Percentiles rank a stretch among this genome's conserved stretches.
Evolutionary conservation across 306 rosid species (phyloP).

Genomic region (Arachis stenosperma): DNA sequence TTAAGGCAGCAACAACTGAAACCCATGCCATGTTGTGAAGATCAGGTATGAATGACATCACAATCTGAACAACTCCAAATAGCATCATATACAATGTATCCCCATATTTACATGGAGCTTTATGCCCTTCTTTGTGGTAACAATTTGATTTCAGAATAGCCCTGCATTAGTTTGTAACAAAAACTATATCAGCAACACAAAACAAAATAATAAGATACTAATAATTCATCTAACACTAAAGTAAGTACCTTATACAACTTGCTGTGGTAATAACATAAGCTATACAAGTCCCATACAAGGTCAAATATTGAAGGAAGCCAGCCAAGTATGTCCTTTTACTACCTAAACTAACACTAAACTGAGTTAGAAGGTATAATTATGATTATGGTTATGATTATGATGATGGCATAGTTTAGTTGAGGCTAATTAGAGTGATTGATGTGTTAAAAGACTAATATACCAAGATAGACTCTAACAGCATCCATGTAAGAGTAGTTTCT

Average conservation of each 20-base stretch:
- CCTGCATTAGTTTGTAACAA: slow-evolving; percentile 41
- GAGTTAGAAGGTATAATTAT: slow-evolving; percentile 27
- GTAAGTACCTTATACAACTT: slow-evolving; percentile 55
- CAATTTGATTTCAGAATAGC: slow-evolving; percentile 81
- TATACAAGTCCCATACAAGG: slow-evolving; percentile 56
- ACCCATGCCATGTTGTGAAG: slow-evolving; percentile 78
- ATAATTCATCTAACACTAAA: not conserved
- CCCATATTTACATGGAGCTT: slow-evolving; percentile 66
- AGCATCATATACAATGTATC: slow-evolving; percentile 57
- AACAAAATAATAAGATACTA: not conserved
- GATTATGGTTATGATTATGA: not conserved
- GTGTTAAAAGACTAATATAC: slow-evolving; percentile 26
- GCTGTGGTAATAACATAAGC: slow-evolving; percentile 65
- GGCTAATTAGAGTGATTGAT: slow-evolving; percentile 1
- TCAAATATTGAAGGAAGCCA: slow-evolving; percentile 54
- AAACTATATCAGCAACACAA: not conserved
- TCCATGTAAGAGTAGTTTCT: slow-evolving; percentile 61
- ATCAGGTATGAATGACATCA: slow-evolving; percentile 83
- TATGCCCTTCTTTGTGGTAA: slow-evolving; percentile 78
- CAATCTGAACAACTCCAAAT: slow-evolving; percentile 73
- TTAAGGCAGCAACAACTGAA: slow-evolving; percentile 71
- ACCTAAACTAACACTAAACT: slow-evolving; percentile 50
- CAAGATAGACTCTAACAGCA: slow-evolving; percentile 61
- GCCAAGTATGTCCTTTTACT: slow-evolving; percentile 49
- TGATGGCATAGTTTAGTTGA: not conserved